A percentile compares a stretch with the other conserved stretches of the same genome.
Evolutionary conservation across 768 basidiomycete species (phyloP).

Genomic region (Cystofilobasidium capitatum): DNA sequence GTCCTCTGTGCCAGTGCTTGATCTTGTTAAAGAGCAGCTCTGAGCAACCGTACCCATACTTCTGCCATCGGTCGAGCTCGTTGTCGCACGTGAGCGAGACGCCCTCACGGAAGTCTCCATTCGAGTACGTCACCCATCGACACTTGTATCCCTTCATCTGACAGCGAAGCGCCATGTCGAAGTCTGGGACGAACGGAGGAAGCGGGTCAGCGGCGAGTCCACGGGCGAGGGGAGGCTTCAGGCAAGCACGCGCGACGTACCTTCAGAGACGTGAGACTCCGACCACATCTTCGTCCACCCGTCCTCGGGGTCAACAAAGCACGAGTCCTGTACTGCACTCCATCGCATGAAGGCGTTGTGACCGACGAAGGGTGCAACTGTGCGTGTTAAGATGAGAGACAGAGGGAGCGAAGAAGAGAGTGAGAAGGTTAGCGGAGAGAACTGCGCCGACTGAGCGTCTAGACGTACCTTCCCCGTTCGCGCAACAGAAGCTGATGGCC

Average conservation of each 20-base stretch:
- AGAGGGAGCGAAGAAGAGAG: neutral
- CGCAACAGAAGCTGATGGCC: conserved; percentile 36
- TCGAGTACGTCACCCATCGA: conserved; percentile 63
- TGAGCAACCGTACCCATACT: conserved; percentile 52
- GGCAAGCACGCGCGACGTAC: neutral
- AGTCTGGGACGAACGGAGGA: neutral
- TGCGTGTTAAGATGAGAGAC: neutral
- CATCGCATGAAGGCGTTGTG: conserved; percentile 72
- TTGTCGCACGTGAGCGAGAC: conserved; percentile 81
- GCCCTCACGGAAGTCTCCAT: conserved; percentile 81
- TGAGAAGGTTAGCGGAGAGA: too few species aligned
- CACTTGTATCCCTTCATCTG: conserved; percentile 42
- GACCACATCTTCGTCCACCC: conserved; percentile 23
- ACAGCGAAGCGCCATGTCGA: conserved; percentile 44
- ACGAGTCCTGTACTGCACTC: conserved; percentile 67
- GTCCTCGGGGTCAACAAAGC: conserved; percentile 34
- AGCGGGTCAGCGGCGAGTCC: neutral
- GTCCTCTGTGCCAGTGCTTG: conserved; percentile 47
- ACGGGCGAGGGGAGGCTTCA: neutral
- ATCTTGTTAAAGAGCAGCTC: conserved; percentile 54
- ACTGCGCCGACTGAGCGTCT: neutral
- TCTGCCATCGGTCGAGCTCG: conserved; percentile 87
- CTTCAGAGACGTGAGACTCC: conserved; percentile 1
- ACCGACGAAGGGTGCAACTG: conserved; percentile 37
- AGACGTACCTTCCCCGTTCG: conserved; percentile 34